Base-by-base conservation (phyloP, 2,329 filamentous ascomycete species). In the Arthroderma uncinatum region DNA sequence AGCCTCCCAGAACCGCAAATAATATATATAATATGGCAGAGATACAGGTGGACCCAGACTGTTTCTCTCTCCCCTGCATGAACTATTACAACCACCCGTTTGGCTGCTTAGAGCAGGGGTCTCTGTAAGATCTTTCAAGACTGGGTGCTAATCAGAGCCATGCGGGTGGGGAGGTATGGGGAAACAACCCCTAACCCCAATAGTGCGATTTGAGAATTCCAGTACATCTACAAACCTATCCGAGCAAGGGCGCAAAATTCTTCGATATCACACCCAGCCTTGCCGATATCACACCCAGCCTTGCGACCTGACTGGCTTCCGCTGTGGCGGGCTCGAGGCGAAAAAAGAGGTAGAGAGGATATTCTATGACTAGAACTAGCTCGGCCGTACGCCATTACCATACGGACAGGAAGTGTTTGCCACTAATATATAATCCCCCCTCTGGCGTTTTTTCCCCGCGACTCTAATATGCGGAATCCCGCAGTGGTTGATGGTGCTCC, bases 41-140 rank as follows among this genome's bases (percentile, higher is more conserved):
- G 53, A 40, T 54, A 19, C 52, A 33, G 25, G 37, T 52, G 21
- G 54, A 50, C 40, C 34, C 55, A 57, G 37, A 34, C 56, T 50
- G 59, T 52, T 58, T 57, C 54, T 39, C 50, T 30, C 57, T 54
- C n/a, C n/a, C 59, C 14, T 57, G 55, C 37, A 28, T 55, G 55
- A 56, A 57, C 52, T 50, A 53, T 62, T 58, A 56, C 61, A 61
- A 60, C 53, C 58, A 60, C 54, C 61, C 59, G 55, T 47, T 50
- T 40, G 14, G 50, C 12, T 23, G 23, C 25, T 16, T 16, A 33
- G 44, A n/a, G 44, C 19, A 44, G 40, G 9, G 21, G 40, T 14
- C 6, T 19, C 23, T 36, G 12, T 16, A 5, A 28, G 23, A 40
- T 53, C 48, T 54, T 54, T n/a, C 48, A 30, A 56, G 16, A 33